Conservation (phyloP, 1,284 basidiomycete species). For the Ceratobasidium theobromae region DNA sequence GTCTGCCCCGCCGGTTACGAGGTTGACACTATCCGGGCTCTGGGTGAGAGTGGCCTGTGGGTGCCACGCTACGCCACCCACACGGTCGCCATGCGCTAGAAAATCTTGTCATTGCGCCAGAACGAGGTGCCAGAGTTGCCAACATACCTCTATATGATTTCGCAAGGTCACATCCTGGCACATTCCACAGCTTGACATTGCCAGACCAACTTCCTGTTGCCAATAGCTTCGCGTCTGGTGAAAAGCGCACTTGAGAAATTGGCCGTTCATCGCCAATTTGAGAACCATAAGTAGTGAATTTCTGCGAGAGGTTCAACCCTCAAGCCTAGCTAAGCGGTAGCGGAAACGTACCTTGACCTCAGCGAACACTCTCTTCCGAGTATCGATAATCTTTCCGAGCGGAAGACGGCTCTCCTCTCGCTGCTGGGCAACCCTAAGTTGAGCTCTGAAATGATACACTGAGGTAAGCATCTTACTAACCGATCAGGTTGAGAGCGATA, state of each 20-base stretch:
- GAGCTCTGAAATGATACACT: conserved; percentile 69
- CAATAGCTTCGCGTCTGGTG: conserved; percentile 84
- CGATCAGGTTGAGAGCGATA: conserved; percentile 53
- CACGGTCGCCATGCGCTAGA: conserved; percentile 58
- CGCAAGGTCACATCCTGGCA: conserved; percentile 82
- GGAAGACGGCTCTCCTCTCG: conserved; percentile 83
- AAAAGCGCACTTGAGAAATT: conserved; percentile 90
- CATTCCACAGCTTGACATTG: conserved; percentile 90
- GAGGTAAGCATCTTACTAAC: conserved; percentile 77
- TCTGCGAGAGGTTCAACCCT: conserved; percentile 50
- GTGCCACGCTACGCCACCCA: conserved; percentile 98
- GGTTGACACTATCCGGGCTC: conserved; percentile 68
- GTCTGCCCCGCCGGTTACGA: conserved; percentile 92
- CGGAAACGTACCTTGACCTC: conserved; percentile 77
- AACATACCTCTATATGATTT: conserved; percentile 67
- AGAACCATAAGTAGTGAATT: conserved; percentile 89
- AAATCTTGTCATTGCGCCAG: not conserved
- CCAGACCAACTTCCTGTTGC: conserved; percentile 97
- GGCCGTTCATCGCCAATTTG: conserved; percentile 98
- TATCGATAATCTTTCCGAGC: conserved; percentile 87
- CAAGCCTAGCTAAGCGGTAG: not conserved
- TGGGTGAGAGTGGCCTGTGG: conserved; percentile 87
- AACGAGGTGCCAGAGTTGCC: not conserved
- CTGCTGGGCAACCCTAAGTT: conserved; percentile 87
- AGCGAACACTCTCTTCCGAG: conserved; percentile 84